These are phyloP conservation scores for Diaporthe sp. DNA, from an alignment of 2,329 filamentous ascomycete genomes.

Conservation along the genomic window DNA sequence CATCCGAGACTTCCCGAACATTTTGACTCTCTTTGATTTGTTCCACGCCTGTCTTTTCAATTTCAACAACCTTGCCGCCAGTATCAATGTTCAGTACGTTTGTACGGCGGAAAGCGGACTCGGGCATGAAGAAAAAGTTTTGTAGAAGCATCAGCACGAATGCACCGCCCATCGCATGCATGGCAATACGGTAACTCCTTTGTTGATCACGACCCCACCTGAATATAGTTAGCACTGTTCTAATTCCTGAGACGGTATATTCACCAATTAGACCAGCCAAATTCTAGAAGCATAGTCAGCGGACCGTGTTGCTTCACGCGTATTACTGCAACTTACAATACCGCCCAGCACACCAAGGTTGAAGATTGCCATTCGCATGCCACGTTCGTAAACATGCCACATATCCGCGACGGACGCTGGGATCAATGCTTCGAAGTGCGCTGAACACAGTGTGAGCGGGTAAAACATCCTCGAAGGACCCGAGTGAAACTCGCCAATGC, in stretches of 20 bases:
- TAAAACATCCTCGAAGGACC: background rate
- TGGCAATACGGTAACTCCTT: slow-evolving; percentile 45
- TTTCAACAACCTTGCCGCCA: slow-evolving; percentile 33
- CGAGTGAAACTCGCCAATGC: slow-evolving; percentile 38
- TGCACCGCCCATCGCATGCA: slow-evolving; percentile 52
- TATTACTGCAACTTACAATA: slow-evolving; percentile 38
- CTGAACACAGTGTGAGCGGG: slow-evolving; percentile 30
- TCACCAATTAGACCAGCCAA: slow-evolving; percentile 51
- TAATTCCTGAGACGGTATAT: background rate
- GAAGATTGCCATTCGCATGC: slow-evolving; percentile 51
- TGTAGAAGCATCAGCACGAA: slow-evolving; percentile 49
- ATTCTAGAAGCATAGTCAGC: slow-evolving; percentile 38
- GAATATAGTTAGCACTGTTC: background rate
- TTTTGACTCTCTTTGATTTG: slow-evolving; percentile 8
- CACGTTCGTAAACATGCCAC: slow-evolving; percentile 55
- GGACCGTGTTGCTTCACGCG: background rate
- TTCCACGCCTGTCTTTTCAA: slow-evolving; percentile 37
- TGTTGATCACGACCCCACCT: slow-evolving; percentile 52
- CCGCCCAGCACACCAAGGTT: slow-evolving; percentile 53
- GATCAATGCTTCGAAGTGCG: slow-evolving; percentile 51
- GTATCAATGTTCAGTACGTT: slow-evolving; percentile 46
- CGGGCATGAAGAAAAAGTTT: slow-evolving; percentile 54
- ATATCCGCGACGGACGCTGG: slow-evolving; percentile 53
- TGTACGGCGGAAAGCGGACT: slow-evolving; percentile 48
- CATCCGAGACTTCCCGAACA: background rate